These are phyloP conservation scores for Polyporus arcularius DNA, from an alignment of 768 basidiomycete genomes.

Conservation along the genomic window DNA sequence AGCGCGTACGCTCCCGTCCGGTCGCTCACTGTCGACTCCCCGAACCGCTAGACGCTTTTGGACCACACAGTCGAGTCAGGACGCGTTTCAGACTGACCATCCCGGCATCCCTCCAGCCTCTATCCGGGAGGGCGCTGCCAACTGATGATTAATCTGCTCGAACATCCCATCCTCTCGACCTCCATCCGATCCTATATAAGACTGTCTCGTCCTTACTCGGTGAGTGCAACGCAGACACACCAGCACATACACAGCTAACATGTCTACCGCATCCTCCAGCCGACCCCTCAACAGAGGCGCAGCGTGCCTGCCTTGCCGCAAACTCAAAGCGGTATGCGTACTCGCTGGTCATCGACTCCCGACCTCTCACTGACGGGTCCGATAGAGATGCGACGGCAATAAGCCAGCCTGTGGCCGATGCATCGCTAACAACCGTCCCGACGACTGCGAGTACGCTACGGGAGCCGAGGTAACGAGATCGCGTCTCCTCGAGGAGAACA, in stretches of 20 bases:
- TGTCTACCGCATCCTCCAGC: conserved; percentile 1
- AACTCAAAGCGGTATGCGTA: conserved; percentile 5
- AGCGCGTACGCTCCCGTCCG: not conserved
- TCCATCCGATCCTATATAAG: not conserved
- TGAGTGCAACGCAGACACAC: not conserved
- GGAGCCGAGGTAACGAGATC: conserved; percentile 62
- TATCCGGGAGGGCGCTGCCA: not conserved
- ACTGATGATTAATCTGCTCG: not conserved
- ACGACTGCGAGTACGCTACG: conserved; percentile 73
- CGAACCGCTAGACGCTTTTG: not conserved
- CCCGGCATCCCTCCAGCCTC: not conserved
- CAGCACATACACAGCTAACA: not conserved
- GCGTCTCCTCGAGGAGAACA: conserved; percentile 61
- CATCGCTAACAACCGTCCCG: conserved; percentile 45
- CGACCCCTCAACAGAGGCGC: conserved; percentile 3
- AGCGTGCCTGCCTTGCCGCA: conserved; percentile 6
- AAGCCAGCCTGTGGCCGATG: conserved; percentile 71
- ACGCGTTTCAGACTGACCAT: not conserved
- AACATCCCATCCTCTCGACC: not conserved
- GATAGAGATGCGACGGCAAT: conserved; percentile 68
- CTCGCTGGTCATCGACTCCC: no score
- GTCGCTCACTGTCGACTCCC: not conserved
- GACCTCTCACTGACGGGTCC: not conserved
- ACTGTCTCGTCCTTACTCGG: not conserved
- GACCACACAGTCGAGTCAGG: not conserved